phyloP scores from a whole-genome alignment of 257 asterid genomes.

The Catharanthus roseus region DNA sequence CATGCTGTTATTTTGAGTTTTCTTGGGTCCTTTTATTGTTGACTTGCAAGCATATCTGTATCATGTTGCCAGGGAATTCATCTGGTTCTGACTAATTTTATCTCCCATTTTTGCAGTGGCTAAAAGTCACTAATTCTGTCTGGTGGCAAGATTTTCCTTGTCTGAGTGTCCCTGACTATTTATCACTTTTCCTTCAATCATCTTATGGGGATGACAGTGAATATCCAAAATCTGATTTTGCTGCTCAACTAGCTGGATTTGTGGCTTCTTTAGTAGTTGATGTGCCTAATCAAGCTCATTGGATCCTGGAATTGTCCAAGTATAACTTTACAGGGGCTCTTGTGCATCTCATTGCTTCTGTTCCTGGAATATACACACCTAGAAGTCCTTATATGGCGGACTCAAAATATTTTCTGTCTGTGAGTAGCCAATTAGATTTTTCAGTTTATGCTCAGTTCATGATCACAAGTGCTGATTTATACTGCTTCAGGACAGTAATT shows the following conservation, averaged over 20 bases:
- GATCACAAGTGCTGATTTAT: neutral
- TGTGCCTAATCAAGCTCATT: constrained; percentile 76
- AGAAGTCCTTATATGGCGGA: constrained; percentile 39
- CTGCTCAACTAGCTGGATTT: constrained; percentile 80
- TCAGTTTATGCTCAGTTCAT: neutral
- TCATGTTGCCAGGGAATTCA: neutral
- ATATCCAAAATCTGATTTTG: constrained; percentile 56
- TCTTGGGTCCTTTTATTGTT: neutral
- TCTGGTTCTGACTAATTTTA: constrained; percentile 11
- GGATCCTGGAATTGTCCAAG: constrained; percentile 70
- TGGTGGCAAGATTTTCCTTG: constrained; percentile 98
- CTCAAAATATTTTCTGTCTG: constrained; percentile 45
- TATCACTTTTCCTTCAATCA: constrained; percentile 59
- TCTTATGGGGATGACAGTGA: constrained; percentile 33
- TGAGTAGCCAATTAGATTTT: constrained; percentile 24
- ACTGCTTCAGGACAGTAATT: neutral
- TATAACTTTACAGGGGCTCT: constrained; percentile 57
- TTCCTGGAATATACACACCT: constrained; percentile 69
- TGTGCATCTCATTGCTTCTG: constrained; percentile 74
- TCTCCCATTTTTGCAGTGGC: constrained; percentile 64
- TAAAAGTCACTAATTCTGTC: constrained; percentile 65
- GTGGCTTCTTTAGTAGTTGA: constrained; percentile 66
- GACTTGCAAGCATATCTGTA: neutral
- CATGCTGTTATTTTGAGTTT: neutral
- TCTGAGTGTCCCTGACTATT: constrained; percentile 42